Base-by-base conservation (phyloP, 208 protist species). In the Phytomonas francai region DNA sequence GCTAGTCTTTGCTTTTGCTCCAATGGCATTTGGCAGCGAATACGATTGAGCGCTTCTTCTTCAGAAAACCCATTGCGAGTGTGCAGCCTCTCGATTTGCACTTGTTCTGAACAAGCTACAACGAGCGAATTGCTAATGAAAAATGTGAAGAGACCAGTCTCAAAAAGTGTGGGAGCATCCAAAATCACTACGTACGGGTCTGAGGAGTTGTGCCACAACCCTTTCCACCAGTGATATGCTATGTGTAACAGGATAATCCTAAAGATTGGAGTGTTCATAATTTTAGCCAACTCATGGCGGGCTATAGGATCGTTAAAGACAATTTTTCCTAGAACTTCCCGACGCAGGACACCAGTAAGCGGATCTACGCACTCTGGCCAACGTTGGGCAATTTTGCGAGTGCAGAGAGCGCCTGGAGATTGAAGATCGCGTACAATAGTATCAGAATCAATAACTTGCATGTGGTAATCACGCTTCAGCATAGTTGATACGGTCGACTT, bases 181-280 rank as follows among this genome's bases (percentile, higher is more conserved):
- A 97, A 79, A 22, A 97, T 77, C 42, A 97, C 89, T 19, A 91
- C 64, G 16, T 67, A 31, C 31, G 51, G 63, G 9, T 39, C 29
- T 3, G 67, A 29, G 27, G n/a, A 59, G 33, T 66, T 59, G 22
- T 67, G 57, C 56, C 59, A 68, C 57, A 88, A 36, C 34, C 73
- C 77, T 32, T 65, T 31, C 87, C 85, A 90, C 87, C 88, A 96
- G 11, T 76, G 57, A 0, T 56, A n/a, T 0, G 83, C 30, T 54
- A 97, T 83, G 27, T 64, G 68, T 28, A 27, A 66, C 63, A 92
- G 42, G 29, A 95, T 87, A 27, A 72, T 70, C 36, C 69, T 34
- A 72, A 93, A 94, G 54, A 97, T 97, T 12, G 80, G 84, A 4
- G 73, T 56, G 63, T 91, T 87, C 84, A 94, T 95, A 65, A 96